Conservation (phyloP, 768 basidiomycete genomes). For the Dacryopinax primogenitus region DNA sequence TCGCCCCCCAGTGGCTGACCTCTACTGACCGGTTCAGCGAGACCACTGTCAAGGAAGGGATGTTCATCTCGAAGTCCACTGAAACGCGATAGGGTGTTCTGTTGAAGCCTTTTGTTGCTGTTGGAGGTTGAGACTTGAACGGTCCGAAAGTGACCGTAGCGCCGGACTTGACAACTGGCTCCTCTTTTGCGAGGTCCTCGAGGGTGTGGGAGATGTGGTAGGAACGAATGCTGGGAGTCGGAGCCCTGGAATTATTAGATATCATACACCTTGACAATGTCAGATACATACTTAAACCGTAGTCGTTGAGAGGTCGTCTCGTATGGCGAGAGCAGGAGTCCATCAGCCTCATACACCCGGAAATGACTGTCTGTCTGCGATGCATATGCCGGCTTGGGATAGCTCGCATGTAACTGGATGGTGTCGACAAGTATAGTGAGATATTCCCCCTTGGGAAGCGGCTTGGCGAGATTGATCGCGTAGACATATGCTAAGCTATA, state of each 20-base stretch:
- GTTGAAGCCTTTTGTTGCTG: conserved; percentile 42
- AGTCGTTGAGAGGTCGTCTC: conserved; percentile 66
- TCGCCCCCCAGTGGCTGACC: conserved; percentile 94
- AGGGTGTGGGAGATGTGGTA: conserved; percentile 54
- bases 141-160: conserved; percentile 81
- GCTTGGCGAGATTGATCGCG: conserved; percentile 49
- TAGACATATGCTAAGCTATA: conserved; percentile 41
- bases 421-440: conserved; percentile 68
- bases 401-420: conserved; percentile 62
- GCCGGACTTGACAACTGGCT: conserved; percentile 47
- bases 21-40: conserved; percentile 67
- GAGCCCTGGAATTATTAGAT: conserved; percentile 37
- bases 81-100: conserved; percentile 50
- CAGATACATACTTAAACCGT: conserved; percentile 59
- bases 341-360: conserved; percentile 59
- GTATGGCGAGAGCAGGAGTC: conserved; percentile 79
- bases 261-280: conserved; percentile 1
- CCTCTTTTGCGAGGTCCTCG: conserved; percentile 48
- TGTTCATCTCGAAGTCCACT: conserved; percentile 72
- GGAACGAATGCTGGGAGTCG: conserved; percentile 54
- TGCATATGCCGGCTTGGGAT: conserved; percentile 61
- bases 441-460: conserved; percentile 46
- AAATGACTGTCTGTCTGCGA: conserved; percentile 65
- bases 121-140: conserved; percentile 57
- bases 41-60: conserved; percentile 64